These are phyloP conservation scores for Asterionellopsis glacialis DNA, from an alignment of 108 stramenopile species.

Conservation along the genomic window DNA sequence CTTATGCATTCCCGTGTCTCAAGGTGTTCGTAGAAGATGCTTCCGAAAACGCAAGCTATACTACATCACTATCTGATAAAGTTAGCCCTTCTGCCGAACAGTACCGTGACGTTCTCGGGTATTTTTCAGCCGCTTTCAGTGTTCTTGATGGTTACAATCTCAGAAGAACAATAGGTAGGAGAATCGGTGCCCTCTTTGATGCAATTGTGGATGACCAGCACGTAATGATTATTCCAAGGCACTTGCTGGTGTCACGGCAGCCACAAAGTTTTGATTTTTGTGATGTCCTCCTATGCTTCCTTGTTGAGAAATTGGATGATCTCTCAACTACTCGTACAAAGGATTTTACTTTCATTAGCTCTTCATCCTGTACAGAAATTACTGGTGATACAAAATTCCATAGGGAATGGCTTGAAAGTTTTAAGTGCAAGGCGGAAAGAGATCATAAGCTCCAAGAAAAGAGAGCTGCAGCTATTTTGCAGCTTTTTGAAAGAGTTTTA, in stretches of 20 bases:
- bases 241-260: slow-evolving; percentile 66
- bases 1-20: slow-evolving; percentile 78
- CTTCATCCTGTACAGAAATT: neutral
- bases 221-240: slow-evolving; percentile 75
- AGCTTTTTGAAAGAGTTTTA: slow-evolving; percentile 63
- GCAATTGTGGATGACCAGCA: slow-evolving; percentile 69
- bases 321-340: slow-evolving; percentile 10
- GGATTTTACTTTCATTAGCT: neutral
- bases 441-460: slow-evolving; percentile 7
- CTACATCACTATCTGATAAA: neutral
- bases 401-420: too few species aligned
- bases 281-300: slow-evolving; percentile 63
- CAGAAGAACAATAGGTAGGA: slow-evolving; percentile 56
- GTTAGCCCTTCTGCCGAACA: slow-evolving; percentile 12
- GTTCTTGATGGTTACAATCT: slow-evolving; percentile 78
- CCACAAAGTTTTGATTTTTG: slow-evolving; percentile 73
- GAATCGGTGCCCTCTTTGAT: slow-evolving; percentile 70
- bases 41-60: slow-evolving; percentile 1
- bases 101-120: slow-evolving; percentile 55
- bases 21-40: slow-evolving; percentile 45
- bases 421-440: neutral
- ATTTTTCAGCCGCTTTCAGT: slow-evolving; percentile 88
- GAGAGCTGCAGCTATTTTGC: slow-evolving; percentile 29
- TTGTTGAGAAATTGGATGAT: slow-evolving; percentile 66
- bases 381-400: neutral